Conservation (phyloP, 192 early-diverging fungal genomes). For the Backusella sp. region DNA sequence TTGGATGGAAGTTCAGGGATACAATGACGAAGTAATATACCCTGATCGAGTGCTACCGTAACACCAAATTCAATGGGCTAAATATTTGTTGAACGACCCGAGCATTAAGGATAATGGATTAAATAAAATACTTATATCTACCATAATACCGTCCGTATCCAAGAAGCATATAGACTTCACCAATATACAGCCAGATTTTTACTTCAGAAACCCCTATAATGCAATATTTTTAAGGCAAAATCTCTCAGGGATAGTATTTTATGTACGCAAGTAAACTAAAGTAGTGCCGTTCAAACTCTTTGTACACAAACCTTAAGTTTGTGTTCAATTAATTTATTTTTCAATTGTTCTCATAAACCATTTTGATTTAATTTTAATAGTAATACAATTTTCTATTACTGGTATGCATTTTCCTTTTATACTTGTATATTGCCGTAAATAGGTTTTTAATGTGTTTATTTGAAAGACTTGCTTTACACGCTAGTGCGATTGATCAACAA, state of each 20-base stretch:
- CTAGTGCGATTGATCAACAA: neutral
- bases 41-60: neutral
- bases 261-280: neutral
- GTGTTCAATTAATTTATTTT: constrained; percentile 4
- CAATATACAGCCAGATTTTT: neutral
- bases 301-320: neutral
- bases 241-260: neutral
- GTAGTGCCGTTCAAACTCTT: neutral
- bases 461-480: neutral
- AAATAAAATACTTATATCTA: neutral
- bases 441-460: neutral
- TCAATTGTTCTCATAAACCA: neutral
- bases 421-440: neutral
- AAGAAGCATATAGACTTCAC: neutral
- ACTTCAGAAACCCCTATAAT: neutral
- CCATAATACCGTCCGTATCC: neutral
- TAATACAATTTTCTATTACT: neutral
- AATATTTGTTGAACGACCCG: neutral
- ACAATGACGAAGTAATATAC: neutral
- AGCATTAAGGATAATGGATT: neutral
- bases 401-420: neutral
- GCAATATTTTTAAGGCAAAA: neutral
- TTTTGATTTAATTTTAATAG: neutral
- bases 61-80: neutral
- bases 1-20: neutral